Conservation (phyloP, 148 eudicot species). For the Nepenthes mirabilis region DNA sequence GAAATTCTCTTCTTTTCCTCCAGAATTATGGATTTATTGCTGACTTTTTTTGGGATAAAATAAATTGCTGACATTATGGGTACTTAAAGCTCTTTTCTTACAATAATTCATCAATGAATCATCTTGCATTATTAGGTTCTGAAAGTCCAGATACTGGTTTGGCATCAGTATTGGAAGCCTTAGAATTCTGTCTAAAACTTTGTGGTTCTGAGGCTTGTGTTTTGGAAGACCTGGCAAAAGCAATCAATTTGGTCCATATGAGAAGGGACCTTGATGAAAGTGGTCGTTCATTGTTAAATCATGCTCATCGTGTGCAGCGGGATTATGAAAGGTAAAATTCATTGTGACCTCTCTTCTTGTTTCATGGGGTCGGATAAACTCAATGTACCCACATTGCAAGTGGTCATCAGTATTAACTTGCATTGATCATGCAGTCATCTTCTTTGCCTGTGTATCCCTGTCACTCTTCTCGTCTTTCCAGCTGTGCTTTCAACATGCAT, state of each 20-base stretch:
- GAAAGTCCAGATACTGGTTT: constrained; percentile 84
- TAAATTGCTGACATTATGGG: not conserved
- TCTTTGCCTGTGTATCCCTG: not conserved
- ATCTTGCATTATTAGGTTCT: constrained; percentile 22
- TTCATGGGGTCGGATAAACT: not conserved
- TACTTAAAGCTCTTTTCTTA: no score
- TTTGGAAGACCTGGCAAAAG: constrained; percentile 87
- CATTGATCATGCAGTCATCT: not conserved
- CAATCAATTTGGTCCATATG: constrained; percentile 82
- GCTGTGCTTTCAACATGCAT: not conserved
- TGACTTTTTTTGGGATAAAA: no score
- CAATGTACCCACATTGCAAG: not conserved
- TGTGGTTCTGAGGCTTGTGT: constrained; percentile 94
- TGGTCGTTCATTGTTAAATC: constrained; percentile 83
- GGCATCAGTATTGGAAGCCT: constrained; percentile 76
- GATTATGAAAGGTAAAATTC: constrained; percentile 73
- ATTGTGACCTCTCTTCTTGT: not conserved
- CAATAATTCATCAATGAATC: no score
- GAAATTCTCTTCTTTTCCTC: no score
- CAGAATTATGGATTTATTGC: no score
- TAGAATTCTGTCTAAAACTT: constrained; percentile 82
- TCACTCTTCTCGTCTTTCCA: not conserved
- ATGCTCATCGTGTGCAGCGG: constrained; percentile 74
- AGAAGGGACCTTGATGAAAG: constrained; percentile 92
- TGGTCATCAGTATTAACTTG: not conserved